Conservation (phyloP, 257 asterid genomes). For the Solanum bukasovii region DNA sequence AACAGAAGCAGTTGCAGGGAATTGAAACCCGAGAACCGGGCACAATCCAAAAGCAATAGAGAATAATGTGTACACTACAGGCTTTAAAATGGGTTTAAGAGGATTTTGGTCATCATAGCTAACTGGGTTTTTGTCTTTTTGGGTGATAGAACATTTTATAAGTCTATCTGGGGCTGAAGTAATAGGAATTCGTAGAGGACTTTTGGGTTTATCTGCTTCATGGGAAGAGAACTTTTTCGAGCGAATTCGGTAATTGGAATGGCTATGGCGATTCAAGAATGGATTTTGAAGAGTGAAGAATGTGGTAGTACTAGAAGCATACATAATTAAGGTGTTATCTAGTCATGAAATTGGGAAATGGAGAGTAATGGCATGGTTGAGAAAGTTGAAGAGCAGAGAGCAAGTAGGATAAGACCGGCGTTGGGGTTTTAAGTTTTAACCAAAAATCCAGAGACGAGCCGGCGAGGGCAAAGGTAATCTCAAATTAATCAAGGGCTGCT, state of each 20-base stretch:
- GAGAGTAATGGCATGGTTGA: background rate
- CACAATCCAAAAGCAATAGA: constrained; percentile 38
- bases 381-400: background rate
- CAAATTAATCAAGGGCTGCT: background rate
- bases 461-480: background rate
- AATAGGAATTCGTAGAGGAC: background rate
- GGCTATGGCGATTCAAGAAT: background rate
- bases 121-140: background rate
- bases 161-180: background rate
- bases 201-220: background rate
- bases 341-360: background rate
- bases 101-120: constrained; percentile 14
- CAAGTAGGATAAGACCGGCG: background rate
- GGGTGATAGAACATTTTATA: background rate
- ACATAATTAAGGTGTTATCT: background rate
- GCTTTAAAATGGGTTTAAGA: constrained; percentile 46
- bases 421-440: background rate
- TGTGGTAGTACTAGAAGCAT: background rate
- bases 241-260: background rate
- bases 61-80: constrained; percentile 24
- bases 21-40: constrained; percentile 36
- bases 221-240: background rate
- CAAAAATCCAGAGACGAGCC: background rate
- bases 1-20: constrained; percentile 48
- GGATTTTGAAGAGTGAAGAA: background rate